Conservation (phyloP, 148 eudicot genomes). For the Arbutus unedo region DNA sequence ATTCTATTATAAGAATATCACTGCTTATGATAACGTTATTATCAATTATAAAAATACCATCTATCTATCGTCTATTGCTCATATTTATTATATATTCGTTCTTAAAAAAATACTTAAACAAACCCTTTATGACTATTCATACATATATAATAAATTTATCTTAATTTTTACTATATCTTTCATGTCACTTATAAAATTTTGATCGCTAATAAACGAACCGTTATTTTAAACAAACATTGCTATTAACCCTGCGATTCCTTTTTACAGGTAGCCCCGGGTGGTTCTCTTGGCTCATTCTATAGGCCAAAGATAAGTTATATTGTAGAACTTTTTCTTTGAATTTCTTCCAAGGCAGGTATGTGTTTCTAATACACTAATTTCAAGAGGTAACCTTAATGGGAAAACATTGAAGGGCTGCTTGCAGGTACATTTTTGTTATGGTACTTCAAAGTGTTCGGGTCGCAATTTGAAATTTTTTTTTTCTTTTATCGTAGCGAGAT, state of each 20-base stretch:
- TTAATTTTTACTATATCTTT: too few species aligned
- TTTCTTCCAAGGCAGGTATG: background rate
- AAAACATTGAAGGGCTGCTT: background rate
- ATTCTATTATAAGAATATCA: too few species aligned
- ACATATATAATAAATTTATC: background rate
- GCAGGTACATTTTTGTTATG: background rate
- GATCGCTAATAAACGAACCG: too few species aligned
- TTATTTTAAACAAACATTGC: background rate
- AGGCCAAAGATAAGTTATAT: background rate
- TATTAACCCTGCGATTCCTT: background rate
- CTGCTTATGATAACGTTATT: too few species aligned
- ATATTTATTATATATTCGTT: too few species aligned
- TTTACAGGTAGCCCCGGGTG: constrained; percentile 33
- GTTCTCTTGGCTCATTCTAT: constrained; percentile 23
- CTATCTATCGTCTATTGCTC: too few species aligned
- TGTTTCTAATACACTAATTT: background rate
- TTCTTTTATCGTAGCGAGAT: too few species aligned
- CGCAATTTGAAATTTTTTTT: too few species aligned
- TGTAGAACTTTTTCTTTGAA: background rate
- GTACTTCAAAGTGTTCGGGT: background rate
- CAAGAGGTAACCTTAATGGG: background rate
- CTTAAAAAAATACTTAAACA: too few species aligned
- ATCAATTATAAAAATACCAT: too few species aligned
- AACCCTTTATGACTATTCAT: too few species aligned
- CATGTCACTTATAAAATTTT: too few species aligned